phyloP scores from a whole-genome alignment of 179 eudicot genomes.

The Heliamphora pulchella region DNA sequence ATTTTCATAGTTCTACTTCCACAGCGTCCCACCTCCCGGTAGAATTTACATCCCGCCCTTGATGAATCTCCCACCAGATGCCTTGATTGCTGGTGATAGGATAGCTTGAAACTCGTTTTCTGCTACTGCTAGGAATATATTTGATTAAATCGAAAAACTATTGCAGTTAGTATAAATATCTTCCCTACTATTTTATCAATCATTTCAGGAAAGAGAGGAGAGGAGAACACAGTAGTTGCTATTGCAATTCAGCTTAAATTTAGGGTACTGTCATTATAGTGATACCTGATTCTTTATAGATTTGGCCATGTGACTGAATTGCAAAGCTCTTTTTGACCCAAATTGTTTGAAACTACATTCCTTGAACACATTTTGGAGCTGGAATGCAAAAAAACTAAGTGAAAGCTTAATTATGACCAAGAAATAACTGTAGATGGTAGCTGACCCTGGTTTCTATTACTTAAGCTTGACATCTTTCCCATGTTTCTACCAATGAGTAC shows the following conservation, averaged over 20 bases:
- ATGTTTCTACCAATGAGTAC: not conserved
- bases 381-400: not conserved
- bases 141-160: too few species aligned
- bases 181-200: too few species aligned
- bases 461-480: not conserved
- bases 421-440: too few species aligned
- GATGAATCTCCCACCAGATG: not conserved
- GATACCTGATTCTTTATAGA: not conserved
- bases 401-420: too few species aligned
- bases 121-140: too few species aligned
- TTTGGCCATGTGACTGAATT: not conserved
- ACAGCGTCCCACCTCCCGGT: not conserved
- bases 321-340: not conserved
- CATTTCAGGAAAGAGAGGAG: not conserved
- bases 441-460: not conserved
- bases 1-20: not conserved
- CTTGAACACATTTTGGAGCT: not conserved
- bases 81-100: not conserved
- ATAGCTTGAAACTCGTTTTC: not conserved
- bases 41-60: not conserved
- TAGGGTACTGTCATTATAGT: not conserved
- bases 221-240: not conserved
- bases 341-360: not conserved
- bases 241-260: not conserved
- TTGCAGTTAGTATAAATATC: not conserved